phyloP scores from a whole-genome alignment of 2,329 filamentous ascomycete species.

The Cladosporium phlei region DNA sequence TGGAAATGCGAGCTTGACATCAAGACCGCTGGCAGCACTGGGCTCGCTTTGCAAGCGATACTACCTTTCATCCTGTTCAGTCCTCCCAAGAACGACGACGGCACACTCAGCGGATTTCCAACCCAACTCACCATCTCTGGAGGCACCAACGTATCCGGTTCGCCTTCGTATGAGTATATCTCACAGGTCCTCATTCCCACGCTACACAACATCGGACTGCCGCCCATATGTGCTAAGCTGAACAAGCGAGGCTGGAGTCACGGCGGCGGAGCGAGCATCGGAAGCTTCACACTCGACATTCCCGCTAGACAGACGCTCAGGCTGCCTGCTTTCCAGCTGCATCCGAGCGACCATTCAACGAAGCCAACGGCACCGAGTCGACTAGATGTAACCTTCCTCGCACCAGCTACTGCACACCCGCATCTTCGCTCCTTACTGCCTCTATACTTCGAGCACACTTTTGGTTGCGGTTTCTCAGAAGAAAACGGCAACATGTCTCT shows the following conservation, averaged over 20 bases:
- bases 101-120: slow-evolving; percentile 1
- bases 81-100: slow-evolving; percentile 25
- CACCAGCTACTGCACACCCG: slow-evolving; percentile 31
- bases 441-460: slow-evolving; percentile 14
- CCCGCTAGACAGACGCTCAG: slow-evolving; percentile 32
- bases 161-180: slow-evolving; percentile 54
- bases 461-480: slow-evolving; percentile 9
- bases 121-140: slow-evolving; percentile 47
- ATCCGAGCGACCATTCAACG: slow-evolving; percentile 21
- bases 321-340: slow-evolving; percentile 36
- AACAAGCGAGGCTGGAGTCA: slow-evolving; percentile 52
- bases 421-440: slow-evolving; percentile 18
- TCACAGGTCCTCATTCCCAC: slow-evolving; percentile 53
- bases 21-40: slow-evolving; percentile 50
- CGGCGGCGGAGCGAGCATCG: slow-evolving; percentile 45
- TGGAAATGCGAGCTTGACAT: slow-evolving; percentile 40
- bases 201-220: slow-evolving; percentile 48
- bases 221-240: slow-evolving; percentile 39
- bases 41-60: slow-evolving; percentile 55
- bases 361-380: slow-evolving; percentile 18
- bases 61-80: slow-evolving; percentile 53
- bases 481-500: slow-evolving; percentile 14
- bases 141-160: slow-evolving; percentile 54
- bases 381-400: slow-evolving; percentile 37
- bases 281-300: slow-evolving; percentile 47